These are phyloP conservation scores for Cyclocybe aegerita DNA, from an alignment of 768 basidiomycete species.

Conservation along the genomic window DNA sequence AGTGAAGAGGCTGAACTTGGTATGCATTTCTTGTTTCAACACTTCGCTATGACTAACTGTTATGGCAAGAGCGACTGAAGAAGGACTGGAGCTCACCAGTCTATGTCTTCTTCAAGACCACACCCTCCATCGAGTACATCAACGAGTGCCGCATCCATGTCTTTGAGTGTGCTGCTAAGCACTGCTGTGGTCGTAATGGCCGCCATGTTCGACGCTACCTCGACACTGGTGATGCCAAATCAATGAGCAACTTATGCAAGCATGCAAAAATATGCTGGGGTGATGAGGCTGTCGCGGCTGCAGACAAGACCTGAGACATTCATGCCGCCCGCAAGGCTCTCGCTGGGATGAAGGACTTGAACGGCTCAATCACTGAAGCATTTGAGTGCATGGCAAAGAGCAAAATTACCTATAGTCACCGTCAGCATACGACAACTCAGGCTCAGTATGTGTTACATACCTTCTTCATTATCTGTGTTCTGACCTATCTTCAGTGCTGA, in stretches of 20 bases:
- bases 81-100: slow-evolving; percentile 5
- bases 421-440: slow-evolving; percentile 23
- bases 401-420: slow-evolving; percentile 29
- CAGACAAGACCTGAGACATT: slow-evolving; percentile 2
- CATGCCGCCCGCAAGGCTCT: slow-evolving; percentile 6
- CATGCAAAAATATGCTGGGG: slow-evolving; percentile 30
- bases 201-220: slow-evolving; percentile 9
- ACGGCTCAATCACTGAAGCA: slow-evolving; percentile 22
- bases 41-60: neutral
- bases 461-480: neutral
- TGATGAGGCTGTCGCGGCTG: slow-evolving; percentile 18
- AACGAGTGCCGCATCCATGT: neutral
- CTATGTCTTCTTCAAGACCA: slow-evolving; percentile 4
- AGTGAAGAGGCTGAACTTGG: neutral
- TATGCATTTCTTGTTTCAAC: neutral
- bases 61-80: neutral
- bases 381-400: slow-evolving; percentile 27
- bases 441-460: slow-evolving; percentile 5
- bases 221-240: slow-evolving; percentile 12
- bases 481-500: slow-evolving; percentile 14
- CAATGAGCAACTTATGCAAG: slow-evolving; percentile 21
- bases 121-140: slow-evolving; percentile 1
- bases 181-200: slow-evolving; percentile 2
- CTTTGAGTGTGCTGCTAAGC: slow-evolving; percentile 2
- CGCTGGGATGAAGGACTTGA: neutral